A percentile compares a stretch with the other conserved stretches of the same genome.
phyloP scores from a whole-genome alignment of 148 eudicot genomes.

The Linanthus parryae region DNA sequence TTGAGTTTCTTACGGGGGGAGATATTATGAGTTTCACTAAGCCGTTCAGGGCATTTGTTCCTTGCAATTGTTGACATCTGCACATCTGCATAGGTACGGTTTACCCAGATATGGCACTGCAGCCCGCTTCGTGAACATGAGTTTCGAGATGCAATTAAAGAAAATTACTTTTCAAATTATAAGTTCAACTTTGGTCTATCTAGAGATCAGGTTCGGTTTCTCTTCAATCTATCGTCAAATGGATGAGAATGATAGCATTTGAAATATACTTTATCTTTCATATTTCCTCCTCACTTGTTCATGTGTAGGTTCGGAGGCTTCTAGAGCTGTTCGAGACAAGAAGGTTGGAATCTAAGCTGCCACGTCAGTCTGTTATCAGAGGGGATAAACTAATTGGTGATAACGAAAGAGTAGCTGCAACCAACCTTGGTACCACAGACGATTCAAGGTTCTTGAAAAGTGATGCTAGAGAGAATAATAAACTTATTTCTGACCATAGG shows the following conservation, averaged over 20 bases:
- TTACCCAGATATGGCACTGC: constrained; percentile 23
- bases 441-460: too few species aligned
- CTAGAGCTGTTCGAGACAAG: constrained; percentile 31
- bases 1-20: background rate
- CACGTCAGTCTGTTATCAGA: background rate
- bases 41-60: background rate
- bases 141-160: constrained; percentile 28
- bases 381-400: background rate
- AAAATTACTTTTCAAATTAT: constrained; percentile 22
- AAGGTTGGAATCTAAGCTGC: constrained; percentile 22
- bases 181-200: constrained; percentile 37
- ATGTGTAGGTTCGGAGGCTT: constrained; percentile 38
- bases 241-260: background rate
- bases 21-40: background rate
- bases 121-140: constrained; percentile 23
- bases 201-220: constrained; percentile 25
- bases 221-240: background rate
- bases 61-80: constrained; percentile 1
- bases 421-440: too few species aligned
- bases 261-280: background rate
- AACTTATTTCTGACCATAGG: constrained; percentile 4
- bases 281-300: constrained; percentile 1
- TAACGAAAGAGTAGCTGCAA: constrained; percentile 8
- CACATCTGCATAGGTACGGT: constrained; percentile 16
- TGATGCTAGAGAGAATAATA: background rate